Evolutionary conservation across 1,139 yeast species (phyloP).

Genomic region (Nakaseomyces delphensis): DNA sequence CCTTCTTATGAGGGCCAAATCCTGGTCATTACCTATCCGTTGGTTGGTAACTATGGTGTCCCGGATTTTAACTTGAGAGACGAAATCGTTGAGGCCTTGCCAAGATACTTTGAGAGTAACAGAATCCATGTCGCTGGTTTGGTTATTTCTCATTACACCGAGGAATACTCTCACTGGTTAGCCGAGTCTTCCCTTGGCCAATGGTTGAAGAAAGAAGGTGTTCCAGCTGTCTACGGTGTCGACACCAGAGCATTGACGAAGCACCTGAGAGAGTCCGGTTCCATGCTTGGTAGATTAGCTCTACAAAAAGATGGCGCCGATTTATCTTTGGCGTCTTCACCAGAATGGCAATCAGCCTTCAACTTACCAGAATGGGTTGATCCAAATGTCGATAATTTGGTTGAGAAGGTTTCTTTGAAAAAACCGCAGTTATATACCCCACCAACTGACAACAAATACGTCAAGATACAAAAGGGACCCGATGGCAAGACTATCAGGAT

Average conservation of each 20-base stretch:
- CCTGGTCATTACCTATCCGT: slow-evolving; percentile 89
- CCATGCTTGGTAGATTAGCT: slow-evolving; percentile 79
- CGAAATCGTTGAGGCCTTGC: slow-evolving; percentile 65
- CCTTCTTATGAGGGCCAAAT: slow-evolving; percentile 99
- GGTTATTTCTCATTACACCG: slow-evolving; percentile 95
- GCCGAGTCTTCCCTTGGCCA: slow-evolving; percentile 87
- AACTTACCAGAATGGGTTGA: slow-evolving; percentile 83
- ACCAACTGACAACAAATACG: slow-evolving; percentile 46
- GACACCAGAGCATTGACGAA: slow-evolving; percentile 95
- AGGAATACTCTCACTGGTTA: slow-evolving; percentile 86
- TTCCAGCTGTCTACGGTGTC: slow-evolving; percentile 96
- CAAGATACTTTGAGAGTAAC: slow-evolving; percentile 87
- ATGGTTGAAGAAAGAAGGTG: slow-evolving; percentile 86
- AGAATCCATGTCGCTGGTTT: slow-evolving; percentile 94
- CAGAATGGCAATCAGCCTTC: slow-evolving; percentile 54
- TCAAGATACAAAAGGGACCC: slow-evolving; percentile 41
- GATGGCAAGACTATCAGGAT: slow-evolving; percentile 75
- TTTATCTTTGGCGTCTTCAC: slow-evolving; percentile 36
- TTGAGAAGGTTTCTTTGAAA: slow-evolving; percentile 76
- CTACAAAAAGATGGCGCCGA: slow-evolving; percentile 44
- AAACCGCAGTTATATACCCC: slow-evolving; percentile 61
- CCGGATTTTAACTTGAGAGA: slow-evolving; percentile 79
- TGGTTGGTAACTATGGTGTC: slow-evolving; percentile 98
- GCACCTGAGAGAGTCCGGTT: slow-evolving; percentile 84
- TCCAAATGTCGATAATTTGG: slow-evolving; percentile 87